Evolutionary conservation across 352 stramenopile genomes (phyloP).

Genomic region (Detonula confervacea): DNA sequence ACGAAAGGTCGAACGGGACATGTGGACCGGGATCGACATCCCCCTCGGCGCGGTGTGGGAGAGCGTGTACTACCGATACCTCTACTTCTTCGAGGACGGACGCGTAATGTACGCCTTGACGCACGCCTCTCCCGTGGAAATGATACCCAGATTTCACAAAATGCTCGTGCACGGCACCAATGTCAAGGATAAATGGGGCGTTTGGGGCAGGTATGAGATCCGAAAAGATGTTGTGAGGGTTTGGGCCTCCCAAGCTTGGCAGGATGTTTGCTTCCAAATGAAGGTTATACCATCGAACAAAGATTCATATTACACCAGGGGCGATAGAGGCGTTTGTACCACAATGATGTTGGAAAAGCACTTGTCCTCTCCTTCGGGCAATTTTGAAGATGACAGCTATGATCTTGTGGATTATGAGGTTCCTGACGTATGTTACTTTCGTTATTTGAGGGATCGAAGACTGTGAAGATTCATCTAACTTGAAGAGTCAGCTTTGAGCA

Average conservation of each 20-base stretch:
- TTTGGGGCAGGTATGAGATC: constrained; percentile 76
- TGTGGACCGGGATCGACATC: constrained; percentile 84
- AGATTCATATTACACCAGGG: constrained; percentile 54
- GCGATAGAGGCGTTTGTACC: constrained; percentile 57
- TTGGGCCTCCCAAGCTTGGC: constrained; percentile 63
- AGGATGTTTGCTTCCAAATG: constrained; percentile 64
- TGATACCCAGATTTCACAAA: constrained; percentile 69
- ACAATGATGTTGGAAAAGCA: constrained; percentile 68
- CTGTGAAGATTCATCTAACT: constrained; percentile 45
- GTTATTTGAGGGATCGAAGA: constrained; percentile 65
- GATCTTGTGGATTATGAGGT: constrained; percentile 74
- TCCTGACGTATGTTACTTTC: constrained; percentile 61
- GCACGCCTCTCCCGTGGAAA: constrained; percentile 62
- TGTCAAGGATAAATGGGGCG: constrained; percentile 49
- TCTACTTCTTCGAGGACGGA: constrained; percentile 83
- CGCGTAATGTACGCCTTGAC: constrained; percentile 77
- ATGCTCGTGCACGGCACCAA: constrained; percentile 47
- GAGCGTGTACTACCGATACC: constrained; percentile 74
- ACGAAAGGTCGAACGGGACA: constrained; percentile 74
- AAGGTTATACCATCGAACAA: constrained; percentile 45
- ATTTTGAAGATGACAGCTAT: constrained; percentile 66
- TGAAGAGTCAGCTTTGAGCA: too few relatives aligned
- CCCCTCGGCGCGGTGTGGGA: constrained; percentile 73
- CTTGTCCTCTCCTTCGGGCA: constrained; percentile 53
- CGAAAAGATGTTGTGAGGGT: constrained; percentile 67